Base-by-base conservation (phyloP, 2,329 filamentous ascomycete species). In the Lasiodiplodia theobromae region DNA sequence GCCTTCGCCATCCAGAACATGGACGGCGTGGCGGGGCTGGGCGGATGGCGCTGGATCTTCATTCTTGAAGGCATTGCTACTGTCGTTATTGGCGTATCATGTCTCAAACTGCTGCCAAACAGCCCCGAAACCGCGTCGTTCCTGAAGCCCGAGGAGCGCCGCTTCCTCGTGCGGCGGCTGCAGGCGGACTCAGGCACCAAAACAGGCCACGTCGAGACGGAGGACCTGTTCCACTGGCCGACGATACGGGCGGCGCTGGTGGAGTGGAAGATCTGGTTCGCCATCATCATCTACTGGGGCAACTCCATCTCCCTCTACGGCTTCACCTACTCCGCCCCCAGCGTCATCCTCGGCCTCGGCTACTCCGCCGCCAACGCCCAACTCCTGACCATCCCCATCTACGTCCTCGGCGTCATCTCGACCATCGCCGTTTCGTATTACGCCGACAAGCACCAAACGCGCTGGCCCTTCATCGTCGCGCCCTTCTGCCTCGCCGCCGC, bases 31-130 rank as follows among this genome's bases (percentile, higher is more conserved):
- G 81, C 80, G 6, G 86, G 76, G 34, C 67, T 76, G 0, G 64
- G 71, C 21, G 76, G 76, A 2, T 78, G 76, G 76, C 68, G 74
- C 0, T 76, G 74, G 73, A 66, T 68, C 57, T 72, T 72, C 67
- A 72, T 72, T 37, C 56, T 72, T 16, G 71, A 73, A 37, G 63
- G 62, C 8, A 68, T 70, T 12, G 37, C 51, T 3, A 71, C 71
- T 2, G 70, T 71, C 16, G 12, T 69, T 31, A 52, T 71, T 11
- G 65, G 63, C 4, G 21, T 65, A 2, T 11, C 53, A 3, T 66
- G 54, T 47, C 71, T 84, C 75, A 86, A 82, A 73, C 86, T 89
- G 72, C 84, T 90, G 16, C 82, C 88, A 66, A 88, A 90, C 76
- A 88, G 87, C 67, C 87, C 87, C 4, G 66, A 69, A 12, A 72